Evolutionary conservation across 2,329 filamentous ascomycete species (phyloP), one percentile per base, ranked within the genome.

Genomic region (Diaporthe velutina): DNA sequence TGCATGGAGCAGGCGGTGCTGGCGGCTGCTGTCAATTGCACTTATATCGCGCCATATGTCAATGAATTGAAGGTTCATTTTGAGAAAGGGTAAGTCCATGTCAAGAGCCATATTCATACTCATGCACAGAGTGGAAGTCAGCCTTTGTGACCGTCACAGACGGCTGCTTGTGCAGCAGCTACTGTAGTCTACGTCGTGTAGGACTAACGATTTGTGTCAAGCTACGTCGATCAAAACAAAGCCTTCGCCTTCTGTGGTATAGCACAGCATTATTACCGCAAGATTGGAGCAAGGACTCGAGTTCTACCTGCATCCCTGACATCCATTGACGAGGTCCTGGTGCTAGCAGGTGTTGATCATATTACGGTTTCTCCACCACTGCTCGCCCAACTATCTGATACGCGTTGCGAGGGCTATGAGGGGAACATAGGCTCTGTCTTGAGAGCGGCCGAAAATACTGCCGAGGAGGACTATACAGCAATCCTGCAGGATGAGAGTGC

Each of bases 11-110:
- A 93, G 79, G 91, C 90, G 0, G 84, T 85, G 1, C 83, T 92
- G 1, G 91, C 91, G 0, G 88, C 86, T 1, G 87, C 91, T 67
- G 88, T 86, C 0, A 85, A 86, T 5, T 93, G 90, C 77, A 87
- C 87, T 0, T 93, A 92, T 78, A 89, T 93, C 57, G 90, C 91
- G 0, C 91, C 92, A 0, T 93, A 92, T 76, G 89, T 93, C 40
- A 92, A 93, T 78, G 90, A 93, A 77, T 83, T 93, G 54, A 89
- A 88, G 76, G 91, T 92, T 7, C 90, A 93, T 78, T 90, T 92
- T 73, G 88, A 90, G 55, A 78, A 83, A 17, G 83, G 81, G 85
- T 89, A 80, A 77, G 82, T 79, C 54, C 6, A 33, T 3, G 57
- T 55, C 57, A 28, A 33, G 50, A 70, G 30, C 22, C 48, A 0